Percentiles rank a stretch among this genome's conserved stretches.
phyloP scores from a whole-genome alignment of 108 stramenopile genomes.

The Skeletonema menzelii region DNA sequence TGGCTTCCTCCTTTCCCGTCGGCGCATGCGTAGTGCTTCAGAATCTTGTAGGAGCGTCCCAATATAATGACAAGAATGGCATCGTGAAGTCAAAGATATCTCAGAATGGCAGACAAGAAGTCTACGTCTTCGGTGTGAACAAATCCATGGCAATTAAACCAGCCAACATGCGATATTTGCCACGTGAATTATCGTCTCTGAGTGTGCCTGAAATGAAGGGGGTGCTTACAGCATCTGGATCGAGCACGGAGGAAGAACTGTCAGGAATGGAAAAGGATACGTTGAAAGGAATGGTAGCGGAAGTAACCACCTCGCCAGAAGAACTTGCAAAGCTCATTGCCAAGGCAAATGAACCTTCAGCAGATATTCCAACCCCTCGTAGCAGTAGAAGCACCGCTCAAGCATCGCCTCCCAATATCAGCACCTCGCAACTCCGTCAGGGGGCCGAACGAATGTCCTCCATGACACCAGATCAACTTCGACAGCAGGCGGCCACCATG shows the following conservation, averaged over 20 bases:
- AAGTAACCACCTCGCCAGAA: constrained; percentile 25
- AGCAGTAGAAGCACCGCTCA: constrained; percentile 9
- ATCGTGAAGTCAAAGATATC: constrained; percentile 47
- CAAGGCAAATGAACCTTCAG: constrained; percentile 27
- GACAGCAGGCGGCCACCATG: constrained; percentile 76
- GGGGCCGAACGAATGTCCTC: constrained; percentile 61
- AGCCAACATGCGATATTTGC: constrained; percentile 58
- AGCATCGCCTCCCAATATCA: not conserved
- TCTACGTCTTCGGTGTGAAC: constrained; percentile 44
- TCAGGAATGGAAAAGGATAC: constrained; percentile 61
- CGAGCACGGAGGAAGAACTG: constrained; percentile 12
- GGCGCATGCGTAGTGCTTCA: constrained; percentile 63
- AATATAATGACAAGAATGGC: constrained; percentile 77
- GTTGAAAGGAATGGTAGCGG: constrained; percentile 33
- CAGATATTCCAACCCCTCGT: constrained; percentile 14
- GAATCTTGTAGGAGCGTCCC: constrained; percentile 45
- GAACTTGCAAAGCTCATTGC: constrained; percentile 48
- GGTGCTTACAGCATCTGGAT: constrained; percentile 36
- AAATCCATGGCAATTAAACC: constrained; percentile 59
- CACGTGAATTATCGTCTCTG: constrained; percentile 47
- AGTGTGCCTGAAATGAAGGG: constrained; percentile 65
- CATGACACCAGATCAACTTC: constrained; percentile 71
- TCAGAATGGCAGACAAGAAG: constrained; percentile 54
- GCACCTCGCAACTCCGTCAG: constrained; percentile 12
- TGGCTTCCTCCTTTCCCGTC: constrained; percentile 49